These are phyloP conservation scores for Ceratocystis smalleyi DNA, from an alignment of 2,329 filamentous ascomycete genomes.

Conservation along the genomic window DNA sequence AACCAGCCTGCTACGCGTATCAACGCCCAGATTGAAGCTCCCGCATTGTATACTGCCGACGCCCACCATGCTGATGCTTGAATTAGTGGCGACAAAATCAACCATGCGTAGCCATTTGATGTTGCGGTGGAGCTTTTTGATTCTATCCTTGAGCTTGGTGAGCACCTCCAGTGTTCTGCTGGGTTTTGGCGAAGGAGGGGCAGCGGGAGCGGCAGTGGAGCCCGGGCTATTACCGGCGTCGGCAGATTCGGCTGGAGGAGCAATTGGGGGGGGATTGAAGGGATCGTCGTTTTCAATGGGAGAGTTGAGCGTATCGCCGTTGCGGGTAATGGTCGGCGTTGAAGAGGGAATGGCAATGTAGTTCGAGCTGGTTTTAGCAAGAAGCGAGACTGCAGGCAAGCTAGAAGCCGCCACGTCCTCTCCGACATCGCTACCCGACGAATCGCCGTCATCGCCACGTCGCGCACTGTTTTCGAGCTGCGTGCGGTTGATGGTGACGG, in stretches of 20 bases:
- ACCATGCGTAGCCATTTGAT: constrained; percentile 82
- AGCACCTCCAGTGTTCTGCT: constrained; percentile 70
- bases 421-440: constrained; percentile 8
- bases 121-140: constrained; percentile 73
- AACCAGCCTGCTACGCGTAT: constrained; percentile 81
- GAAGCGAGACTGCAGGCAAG: not conserved
- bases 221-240: constrained; percentile 16
- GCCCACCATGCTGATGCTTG: constrained; percentile 58
- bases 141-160: constrained; percentile 62
- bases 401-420: constrained; percentile 1
- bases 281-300: constrained; percentile 11
- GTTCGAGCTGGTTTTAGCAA: not conserved
- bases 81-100: constrained; percentile 72
- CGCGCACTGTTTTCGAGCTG: constrained; percentile 32
- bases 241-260: constrained; percentile 13
- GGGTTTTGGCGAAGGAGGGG: constrained; percentile 27
- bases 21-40: constrained; percentile 69
- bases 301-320: constrained; percentile 20
- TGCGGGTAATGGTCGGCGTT: constrained; percentile 20
- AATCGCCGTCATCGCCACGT: constrained; percentile 20
- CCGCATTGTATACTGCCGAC: constrained; percentile 77
- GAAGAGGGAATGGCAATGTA: not conserved
- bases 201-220: constrained; percentile 12
- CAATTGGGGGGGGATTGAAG: constrained; percentile 18
- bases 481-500: constrained; percentile 64